A percentile compares a stretch with the other conserved stretches of the same genome.
Evolutionary conservation across 2,329 filamentous ascomycete species (phyloP).

Genomic region (Thelonectria rubi): DNA sequence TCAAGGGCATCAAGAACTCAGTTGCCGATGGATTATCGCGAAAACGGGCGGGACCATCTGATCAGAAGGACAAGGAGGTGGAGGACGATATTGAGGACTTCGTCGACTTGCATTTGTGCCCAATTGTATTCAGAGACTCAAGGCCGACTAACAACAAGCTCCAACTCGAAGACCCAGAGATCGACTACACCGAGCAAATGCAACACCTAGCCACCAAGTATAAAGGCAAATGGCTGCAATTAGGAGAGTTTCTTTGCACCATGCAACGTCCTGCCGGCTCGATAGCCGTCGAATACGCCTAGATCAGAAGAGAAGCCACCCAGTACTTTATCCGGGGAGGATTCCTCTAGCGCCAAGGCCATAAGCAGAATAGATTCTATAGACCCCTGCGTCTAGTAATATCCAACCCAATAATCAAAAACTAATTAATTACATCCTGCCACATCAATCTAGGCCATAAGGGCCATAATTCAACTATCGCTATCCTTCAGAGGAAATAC

Average conservation of each 20-base stretch:
- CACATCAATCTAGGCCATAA: background rate
- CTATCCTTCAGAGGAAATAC: background rate
- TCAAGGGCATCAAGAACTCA: background rate
- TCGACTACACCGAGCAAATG: too few relatives aligned
- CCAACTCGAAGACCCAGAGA: too few relatives aligned
- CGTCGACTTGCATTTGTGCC: background rate
- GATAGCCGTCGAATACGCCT: too few relatives aligned
- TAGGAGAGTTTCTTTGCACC: background rate
- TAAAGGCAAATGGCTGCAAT: background rate
- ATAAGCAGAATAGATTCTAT: background rate
- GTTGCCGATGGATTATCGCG: background rate
- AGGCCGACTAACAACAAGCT: too few relatives aligned
- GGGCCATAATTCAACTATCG: background rate
- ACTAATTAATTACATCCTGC: background rate
- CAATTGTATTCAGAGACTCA: background rate
- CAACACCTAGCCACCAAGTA: background rate
- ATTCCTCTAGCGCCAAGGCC: background rate
- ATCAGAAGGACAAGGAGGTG: background rate
- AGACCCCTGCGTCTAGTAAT: background rate
- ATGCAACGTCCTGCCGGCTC: too few relatives aligned
- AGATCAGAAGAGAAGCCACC: too few relatives aligned
- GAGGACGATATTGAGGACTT: background rate
- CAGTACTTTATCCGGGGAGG: too few relatives aligned
- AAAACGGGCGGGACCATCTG: background rate
- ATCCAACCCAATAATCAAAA: background rate